Evolutionary conservation across 495 filamentous ascomycete species (phyloP).

Genomic region (Bryoglossum gracile): DNA sequence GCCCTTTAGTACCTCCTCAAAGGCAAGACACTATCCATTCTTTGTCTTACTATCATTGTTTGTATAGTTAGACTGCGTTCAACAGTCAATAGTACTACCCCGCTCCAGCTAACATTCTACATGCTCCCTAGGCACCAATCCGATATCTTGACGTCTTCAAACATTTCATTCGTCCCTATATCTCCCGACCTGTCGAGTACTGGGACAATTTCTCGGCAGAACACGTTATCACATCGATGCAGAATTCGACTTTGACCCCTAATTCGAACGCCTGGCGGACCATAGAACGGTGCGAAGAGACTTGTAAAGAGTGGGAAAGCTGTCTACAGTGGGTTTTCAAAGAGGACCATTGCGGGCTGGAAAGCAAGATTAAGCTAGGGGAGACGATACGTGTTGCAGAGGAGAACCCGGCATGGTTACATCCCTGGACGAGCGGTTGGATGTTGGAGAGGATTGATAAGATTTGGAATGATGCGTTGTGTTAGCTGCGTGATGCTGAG

Average conservation of each 20-base stretch:
- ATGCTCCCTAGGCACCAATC: not conserved
- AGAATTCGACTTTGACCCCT: not conserved
- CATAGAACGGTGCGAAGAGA: not conserved
- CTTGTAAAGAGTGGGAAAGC: not conserved
- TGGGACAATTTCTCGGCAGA: not conserved
- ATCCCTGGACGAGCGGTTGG: not conserved
- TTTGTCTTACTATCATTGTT: not conserved
- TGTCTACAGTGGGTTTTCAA: not conserved
- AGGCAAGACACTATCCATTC: not conserved
- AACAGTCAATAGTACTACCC: no score
- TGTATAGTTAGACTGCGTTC: not conserved
- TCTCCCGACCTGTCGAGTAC: not conserved
- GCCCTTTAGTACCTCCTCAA: not conserved
- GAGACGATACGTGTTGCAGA: not conserved
- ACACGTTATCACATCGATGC: no score
- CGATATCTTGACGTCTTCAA: not conserved
- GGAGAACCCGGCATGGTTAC: not conserved
- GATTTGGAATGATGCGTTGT: no score
- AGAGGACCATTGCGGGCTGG: not conserved
- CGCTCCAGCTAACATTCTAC: not conserved
- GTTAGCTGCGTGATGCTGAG: no score
- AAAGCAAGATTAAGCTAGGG: not conserved
- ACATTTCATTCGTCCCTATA: not conserved
- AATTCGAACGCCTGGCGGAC: not conserved
- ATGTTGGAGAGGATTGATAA: not conserved